phyloP scores from a whole-genome alignment of 805 yeast species.

The Saccharomycopsis guyanensis region DNA sequence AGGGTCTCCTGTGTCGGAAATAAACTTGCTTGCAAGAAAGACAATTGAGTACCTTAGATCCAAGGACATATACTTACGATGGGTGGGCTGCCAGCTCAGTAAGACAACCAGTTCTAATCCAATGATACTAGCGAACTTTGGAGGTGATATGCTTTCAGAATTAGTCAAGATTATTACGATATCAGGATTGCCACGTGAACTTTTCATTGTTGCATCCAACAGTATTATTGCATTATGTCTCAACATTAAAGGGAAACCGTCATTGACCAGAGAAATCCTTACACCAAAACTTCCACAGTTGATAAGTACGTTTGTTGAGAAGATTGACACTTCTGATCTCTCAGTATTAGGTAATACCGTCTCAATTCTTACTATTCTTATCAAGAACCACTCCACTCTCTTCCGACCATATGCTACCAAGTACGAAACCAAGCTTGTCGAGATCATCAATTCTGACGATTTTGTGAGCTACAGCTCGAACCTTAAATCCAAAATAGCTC shows the following conservation, averaged over 20 bases:
- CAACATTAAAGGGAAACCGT: conserved; percentile 69
- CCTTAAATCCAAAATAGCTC: conserved; percentile 37
- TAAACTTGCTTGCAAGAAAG: conserved; percentile 8
- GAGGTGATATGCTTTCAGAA: conserved; percentile 32
- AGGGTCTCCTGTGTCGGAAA: conserved; percentile 6
- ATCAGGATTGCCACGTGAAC: conserved; percentile 33
- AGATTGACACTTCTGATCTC: conserved; percentile 33
- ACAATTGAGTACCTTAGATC: conserved; percentile 10
- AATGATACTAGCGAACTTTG: conserved; percentile 34
- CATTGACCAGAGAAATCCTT: conserved; percentile 72
- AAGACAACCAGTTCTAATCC: conserved; percentile 26
- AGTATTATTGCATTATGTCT: conserved; percentile 7
- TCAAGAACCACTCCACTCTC: conserved; percentile 58
- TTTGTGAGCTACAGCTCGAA: conserved; percentile 33
- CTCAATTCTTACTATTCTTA: conserved; percentile 29
- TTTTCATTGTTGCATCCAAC: conserved; percentile 35
- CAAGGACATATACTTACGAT: conserved; percentile 9
- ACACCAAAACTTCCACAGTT: conserved; percentile 70
- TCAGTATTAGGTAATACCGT: conserved; percentile 25
- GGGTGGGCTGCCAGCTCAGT: conserved; percentile 17
- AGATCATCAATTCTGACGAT: conserved; percentile 28
- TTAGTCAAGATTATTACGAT: conserved; percentile 35
- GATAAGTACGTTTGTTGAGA: conserved; percentile 44
- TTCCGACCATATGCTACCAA: conserved; percentile 72
- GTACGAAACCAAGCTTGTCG: conserved; percentile 39